Evolutionary conservation across 352 stramenopile species (phyloP), one percentile per base, ranked within the genome.

Genomic region (Globisporangium takayamanum): DNA sequence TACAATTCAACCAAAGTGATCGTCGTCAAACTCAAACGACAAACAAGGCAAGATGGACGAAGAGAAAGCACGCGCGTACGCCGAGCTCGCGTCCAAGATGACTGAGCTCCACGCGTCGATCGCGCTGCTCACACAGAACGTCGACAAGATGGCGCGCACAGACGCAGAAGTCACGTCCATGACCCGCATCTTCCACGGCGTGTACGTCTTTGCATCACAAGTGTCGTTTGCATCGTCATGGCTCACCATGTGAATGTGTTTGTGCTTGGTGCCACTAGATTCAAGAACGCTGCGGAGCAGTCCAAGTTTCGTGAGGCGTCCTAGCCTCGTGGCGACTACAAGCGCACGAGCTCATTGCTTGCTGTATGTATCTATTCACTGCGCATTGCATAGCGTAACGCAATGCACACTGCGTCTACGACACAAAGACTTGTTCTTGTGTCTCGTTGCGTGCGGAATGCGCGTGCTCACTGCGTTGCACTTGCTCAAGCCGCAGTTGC

Each of bases 61-160:
- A 52, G 76, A 91, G 50, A 91, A 91, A 61, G 68, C 72, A 45
- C 70, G 68, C 48, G 75, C 73, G 63, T 91, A 91, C 66, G 73
- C 68, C 36, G 76, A 88, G 41, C 59, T 91, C 49, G 79, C 81
- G 52, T 71, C 68, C 50, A 76, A 81, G 67, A 84, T 91, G 75
- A 84, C 78, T 55, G 81, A 91, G 74, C 72, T 91, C 56, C 78
- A 91, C 60, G 79, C 73, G 60, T 87, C 77, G 0, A 70, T 91
- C 46, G 73, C 78, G 64, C 77, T 86, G 54, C 70, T 91, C 52
- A 54, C 77, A 47, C 75, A 81, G 49, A 91, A 91, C 58, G 69
- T 91, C 51, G 77, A 89, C 63, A 88, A 86, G 63, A 86, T 91
- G 75, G 81, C 70, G 39, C 67, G 58, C n/a, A 87, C 78, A 7